These are phyloP conservation scores for Ceratocystis eucalypticola DNA, from an alignment of 2,329 filamentous ascomycete species.

Conservation along the genomic window DNA sequence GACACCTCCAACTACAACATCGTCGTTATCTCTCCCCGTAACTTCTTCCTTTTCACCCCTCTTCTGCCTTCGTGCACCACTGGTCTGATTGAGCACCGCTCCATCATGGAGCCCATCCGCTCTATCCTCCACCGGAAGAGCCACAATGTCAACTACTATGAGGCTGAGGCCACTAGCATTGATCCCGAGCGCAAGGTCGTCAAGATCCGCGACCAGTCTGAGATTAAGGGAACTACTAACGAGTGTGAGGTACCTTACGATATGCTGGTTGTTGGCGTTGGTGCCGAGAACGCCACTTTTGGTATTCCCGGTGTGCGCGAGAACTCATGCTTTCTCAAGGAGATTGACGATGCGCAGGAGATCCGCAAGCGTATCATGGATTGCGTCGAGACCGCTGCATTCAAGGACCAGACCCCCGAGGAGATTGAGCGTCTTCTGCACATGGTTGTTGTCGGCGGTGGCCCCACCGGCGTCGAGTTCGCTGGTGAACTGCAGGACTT, in stretches of 20 bases:
- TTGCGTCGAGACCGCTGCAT: constrained; percentile 93
- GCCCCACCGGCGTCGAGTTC: constrained; percentile 94
- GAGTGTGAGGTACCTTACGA: constrained; percentile 91
- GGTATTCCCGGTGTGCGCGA: constrained; percentile 92
- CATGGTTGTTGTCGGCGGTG: constrained; percentile 93
- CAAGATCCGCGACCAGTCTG: constrained; percentile 81
- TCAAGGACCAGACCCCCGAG: constrained; percentile 84
- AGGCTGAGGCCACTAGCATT: constrained; percentile 91
- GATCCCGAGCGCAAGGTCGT: constrained; percentile 83
- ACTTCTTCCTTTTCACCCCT: constrained; percentile 99
- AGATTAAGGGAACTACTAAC: constrained; percentile 70
- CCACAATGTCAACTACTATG: constrained; percentile 87
- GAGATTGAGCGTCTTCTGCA: constrained; percentile 90
- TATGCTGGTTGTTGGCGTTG: constrained; percentile 94
- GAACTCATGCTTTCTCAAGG: constrained; percentile 95
- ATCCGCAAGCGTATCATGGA: constrained; percentile 99
- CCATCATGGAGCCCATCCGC: constrained; percentile 98
- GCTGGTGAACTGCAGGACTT: constrained; percentile 97
- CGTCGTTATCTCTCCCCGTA: constrained; percentile 90
- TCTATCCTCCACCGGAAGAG: constrained; percentile 93
- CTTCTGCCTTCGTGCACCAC: constrained; percentile 95
- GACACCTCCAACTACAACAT: constrained; percentile 99
- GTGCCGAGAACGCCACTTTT: constrained; percentile 96
- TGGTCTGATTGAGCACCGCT: constrained; percentile 94
- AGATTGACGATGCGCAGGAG: constrained; percentile 87